phyloP scores from a whole-genome alignment of 192 early-diverging fungal species.

The Coemansia umbellata region DNA sequence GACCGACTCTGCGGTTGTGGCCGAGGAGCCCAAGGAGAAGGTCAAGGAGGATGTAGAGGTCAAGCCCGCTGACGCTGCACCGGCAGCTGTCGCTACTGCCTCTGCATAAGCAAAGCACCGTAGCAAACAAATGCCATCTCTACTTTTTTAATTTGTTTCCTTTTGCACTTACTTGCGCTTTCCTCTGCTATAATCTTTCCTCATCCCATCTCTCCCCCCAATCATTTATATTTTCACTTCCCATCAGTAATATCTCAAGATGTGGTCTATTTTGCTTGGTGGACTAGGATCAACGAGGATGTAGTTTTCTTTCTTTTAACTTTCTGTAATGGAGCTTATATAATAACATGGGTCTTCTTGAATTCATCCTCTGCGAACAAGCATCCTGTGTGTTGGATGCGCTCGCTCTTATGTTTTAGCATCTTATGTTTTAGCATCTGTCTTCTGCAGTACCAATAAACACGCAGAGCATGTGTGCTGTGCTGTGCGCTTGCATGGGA shows the following conservation, averaged over 20 bases:
- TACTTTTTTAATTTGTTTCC: slow-evolving; percentile 3
- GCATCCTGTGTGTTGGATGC: no score
- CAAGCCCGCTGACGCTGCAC: slow-evolving; percentile 27
- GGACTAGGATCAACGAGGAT: not conserved
- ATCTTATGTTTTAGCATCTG: no score
- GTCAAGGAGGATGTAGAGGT: slow-evolving; percentile 1
- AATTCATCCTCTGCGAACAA: no score
- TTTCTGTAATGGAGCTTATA: slow-evolving; percentile 2
- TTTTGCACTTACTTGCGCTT: slow-evolving; percentile 14
- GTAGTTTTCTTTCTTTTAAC: not conserved
- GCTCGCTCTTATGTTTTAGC: no score
- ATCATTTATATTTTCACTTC: not conserved
- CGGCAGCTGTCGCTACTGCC: slow-evolving; percentile 34
- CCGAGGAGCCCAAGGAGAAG: slow-evolving; percentile 9
- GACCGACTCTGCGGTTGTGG: slow-evolving; percentile 31
- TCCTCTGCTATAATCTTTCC: slow-evolving; percentile 14
- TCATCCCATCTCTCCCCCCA: not conserved
- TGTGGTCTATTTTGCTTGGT: not conserved
- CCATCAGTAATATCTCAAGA: slow-evolving; percentile 13
- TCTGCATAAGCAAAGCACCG: slow-evolving; percentile 33
- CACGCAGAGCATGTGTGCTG: no score
- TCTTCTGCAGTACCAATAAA: no score
- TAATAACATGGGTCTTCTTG: not conserved
- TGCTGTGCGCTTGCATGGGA: no score
- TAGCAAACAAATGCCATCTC: not conserved